A percentile compares a stretch with the other conserved stretches of the same genome.
Conservation (phyloP, 1,284 basidiomycete species). For the Neonothopanus nambi region DNA sequence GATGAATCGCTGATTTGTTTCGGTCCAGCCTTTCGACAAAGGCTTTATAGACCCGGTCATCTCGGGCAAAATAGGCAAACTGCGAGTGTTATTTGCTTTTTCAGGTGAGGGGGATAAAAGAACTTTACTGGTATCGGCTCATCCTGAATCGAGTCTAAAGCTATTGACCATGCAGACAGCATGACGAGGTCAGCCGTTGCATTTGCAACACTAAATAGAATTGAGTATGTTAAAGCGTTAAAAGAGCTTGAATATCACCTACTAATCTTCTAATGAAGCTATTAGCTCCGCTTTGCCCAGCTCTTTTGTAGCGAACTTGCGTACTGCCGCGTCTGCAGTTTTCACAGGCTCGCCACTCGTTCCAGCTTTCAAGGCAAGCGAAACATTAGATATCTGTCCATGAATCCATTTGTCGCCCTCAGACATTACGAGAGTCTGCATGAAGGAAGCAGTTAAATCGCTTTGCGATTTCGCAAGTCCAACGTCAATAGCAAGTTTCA, state of each 20-base stretch:
- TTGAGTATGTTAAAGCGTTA: slow-evolving; percentile 4
- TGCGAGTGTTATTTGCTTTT: slow-evolving; percentile 28
- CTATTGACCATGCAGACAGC: slow-evolving; percentile 71
- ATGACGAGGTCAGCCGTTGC: slow-evolving; percentile 75
- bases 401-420: slow-evolving; percentile 82
- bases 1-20: slow-evolving; percentile 51
- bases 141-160: slow-evolving; percentile 49
- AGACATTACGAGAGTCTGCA: slow-evolving; percentile 84
- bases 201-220: slow-evolving; percentile 63
- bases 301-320: slow-evolving; percentile 76
- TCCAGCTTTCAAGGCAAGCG: slow-evolving; percentile 61
- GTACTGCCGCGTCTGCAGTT: slow-evolving; percentile 63
- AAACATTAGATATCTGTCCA: slow-evolving; percentile 57
- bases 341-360: slow-evolving; percentile 67
- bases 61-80: slow-evolving; percentile 80
- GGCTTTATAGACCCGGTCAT: slow-evolving; percentile 74
- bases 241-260: slow-evolving; percentile 28
- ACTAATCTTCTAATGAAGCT: slow-evolving; percentile 83
- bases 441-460: slow-evolving; percentile 78
- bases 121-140: slow-evolving; percentile 64
- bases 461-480: slow-evolving; percentile 75
- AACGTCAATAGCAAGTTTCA: slow-evolving; percentile 82
- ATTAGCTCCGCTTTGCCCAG: slow-evolving; percentile 75
- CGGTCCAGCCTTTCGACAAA: slow-evolving; percentile 62
- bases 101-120: neutral